phyloP scores from a whole-genome alignment of 345 rosid genomes.

The Euphorbia tirucalli region DNA sequence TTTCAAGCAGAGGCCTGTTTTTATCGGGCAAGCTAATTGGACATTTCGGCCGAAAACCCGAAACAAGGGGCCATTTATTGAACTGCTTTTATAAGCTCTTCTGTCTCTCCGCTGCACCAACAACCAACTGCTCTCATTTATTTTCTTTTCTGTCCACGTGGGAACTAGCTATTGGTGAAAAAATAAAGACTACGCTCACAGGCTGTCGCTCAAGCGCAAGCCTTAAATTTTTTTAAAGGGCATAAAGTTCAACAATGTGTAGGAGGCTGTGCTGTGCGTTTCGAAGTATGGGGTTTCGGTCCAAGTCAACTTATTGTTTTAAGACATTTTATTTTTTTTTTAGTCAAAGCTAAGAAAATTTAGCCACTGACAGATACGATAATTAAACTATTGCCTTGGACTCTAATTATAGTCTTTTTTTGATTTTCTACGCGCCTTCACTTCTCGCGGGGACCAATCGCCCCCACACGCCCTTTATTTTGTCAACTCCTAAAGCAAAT shows the following conservation, averaged over 20 bases:
- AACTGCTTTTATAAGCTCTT: no score
- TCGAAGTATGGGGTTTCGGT: no score
- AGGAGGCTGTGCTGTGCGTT: not conserved
- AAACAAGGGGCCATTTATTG: not conserved
- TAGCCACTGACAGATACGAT: slow-evolving; percentile 14
- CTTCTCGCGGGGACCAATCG: slow-evolving; percentile 1
- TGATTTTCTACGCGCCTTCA: slow-evolving; percentile 14
- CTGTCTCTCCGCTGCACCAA: not conserved
- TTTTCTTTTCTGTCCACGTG: not conserved
- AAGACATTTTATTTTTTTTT: not conserved
- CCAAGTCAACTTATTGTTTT: slow-evolving; percentile 22
- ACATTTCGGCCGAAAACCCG: not conserved
- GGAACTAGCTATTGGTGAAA: not conserved
- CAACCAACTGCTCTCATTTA: not conserved
- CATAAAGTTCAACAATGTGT: not conserved
- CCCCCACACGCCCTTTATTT: slow-evolving; percentile 2
- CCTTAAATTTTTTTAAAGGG: no score
- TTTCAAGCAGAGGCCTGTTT: not conserved
- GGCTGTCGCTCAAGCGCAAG: slow-evolving; percentile 3
- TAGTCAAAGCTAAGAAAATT: slow-evolving; percentile 17
- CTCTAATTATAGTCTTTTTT: not conserved
- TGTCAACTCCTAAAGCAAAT: slow-evolving; percentile 24
- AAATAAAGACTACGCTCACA: not conserved
- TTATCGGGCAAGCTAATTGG: not conserved
- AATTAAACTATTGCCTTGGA: not conserved